Percentiles rank a stretch among this genome's conserved stretches.
phyloP scores from a whole-genome alignment of 2,329 filamentous ascomycete species.

The Botrytis squamosa region DNA sequence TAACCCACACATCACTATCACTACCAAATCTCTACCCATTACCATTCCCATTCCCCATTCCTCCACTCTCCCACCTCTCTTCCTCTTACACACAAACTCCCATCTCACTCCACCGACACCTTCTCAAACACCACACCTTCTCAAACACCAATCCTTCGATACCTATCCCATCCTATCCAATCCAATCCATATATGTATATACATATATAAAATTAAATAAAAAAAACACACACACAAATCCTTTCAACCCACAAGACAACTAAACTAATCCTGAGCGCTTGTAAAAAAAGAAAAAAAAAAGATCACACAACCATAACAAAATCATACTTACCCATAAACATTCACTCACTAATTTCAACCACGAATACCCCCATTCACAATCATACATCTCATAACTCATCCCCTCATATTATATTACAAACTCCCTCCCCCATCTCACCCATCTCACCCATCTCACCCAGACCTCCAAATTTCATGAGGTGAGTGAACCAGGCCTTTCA shows the following conservation, averaged over 20 bases:
- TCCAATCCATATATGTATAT: not conserved
- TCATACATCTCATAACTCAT: not conserved
- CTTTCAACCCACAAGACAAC: not conserved
- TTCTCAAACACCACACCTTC: not conserved
- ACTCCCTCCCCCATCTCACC: not conserved
- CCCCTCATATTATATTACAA: constrained; percentile 4
- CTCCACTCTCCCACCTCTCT: not conserved
- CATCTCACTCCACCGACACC: not conserved
- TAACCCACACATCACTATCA: not conserved
- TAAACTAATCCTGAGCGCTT: not conserved
- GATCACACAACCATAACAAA: not conserved
- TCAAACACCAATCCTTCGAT: not conserved
- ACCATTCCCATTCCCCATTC: not conserved
- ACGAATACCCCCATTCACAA: not conserved
- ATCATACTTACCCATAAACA: not conserved
- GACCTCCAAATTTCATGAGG: not conserved
- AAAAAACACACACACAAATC: not conserved
- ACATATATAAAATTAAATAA: not conserved
- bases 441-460: not conserved
- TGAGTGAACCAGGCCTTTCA: not conserved
- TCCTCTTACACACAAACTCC: not conserved
- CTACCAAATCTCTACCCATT: no score
- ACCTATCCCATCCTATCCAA: not conserved
- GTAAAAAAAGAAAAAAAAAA: not conserved
- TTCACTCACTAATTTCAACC: not conserved